Evolutionary conservation across 2,329 filamentous ascomycete genomes (phyloP), one percentile per base, ranked within the genome.

Genomic region (Cercospora sesami): DNA sequence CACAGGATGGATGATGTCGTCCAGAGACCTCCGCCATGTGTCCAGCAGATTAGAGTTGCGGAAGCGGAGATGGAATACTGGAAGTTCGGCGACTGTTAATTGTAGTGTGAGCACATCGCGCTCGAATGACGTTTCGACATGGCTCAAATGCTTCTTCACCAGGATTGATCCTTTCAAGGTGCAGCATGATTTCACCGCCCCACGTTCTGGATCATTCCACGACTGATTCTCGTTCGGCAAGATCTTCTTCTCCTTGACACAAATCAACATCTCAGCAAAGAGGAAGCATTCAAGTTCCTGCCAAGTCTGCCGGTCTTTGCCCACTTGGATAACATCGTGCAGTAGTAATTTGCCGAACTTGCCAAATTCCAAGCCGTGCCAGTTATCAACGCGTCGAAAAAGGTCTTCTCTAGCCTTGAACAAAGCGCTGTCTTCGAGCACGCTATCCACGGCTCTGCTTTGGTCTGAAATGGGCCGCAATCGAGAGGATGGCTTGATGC

Each of bases 201-300:
- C 60, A 4, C 83, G 82, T 18, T 81, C 80, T 1, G 80, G 74
- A 26, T 83, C 83, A n/a, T 87, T 90, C 86, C 91, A 94, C 72
- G 91, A 87, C 62, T 87, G 85, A 45, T 86, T 84, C 69, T 75
- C 78, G 58, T 79, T 75, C 45, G 83, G 73, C 9, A 83, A 78
- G 8, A 85, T 80, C 82, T 94, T 97, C 86, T 97, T 98, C 81
- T 98, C 95, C 81, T 98, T 99, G 69, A 99, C 93, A 77, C 95
- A 99, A 72, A 99, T 99, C 75, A 99, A 90, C 95, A 99, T 99
- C 82, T 99, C 95, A 4, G 91, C 92, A 77, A 99, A 99, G 31
- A 99, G 86, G 79, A 93, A 99, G 79, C 95, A 99, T 79, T 99
- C 94, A 65, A 99, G 82, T 79, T 98, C 95, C 82, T 99, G 95